phyloP scores from a whole-genome alignment of 345 rosid species.

The Citrus maxima region DNA sequence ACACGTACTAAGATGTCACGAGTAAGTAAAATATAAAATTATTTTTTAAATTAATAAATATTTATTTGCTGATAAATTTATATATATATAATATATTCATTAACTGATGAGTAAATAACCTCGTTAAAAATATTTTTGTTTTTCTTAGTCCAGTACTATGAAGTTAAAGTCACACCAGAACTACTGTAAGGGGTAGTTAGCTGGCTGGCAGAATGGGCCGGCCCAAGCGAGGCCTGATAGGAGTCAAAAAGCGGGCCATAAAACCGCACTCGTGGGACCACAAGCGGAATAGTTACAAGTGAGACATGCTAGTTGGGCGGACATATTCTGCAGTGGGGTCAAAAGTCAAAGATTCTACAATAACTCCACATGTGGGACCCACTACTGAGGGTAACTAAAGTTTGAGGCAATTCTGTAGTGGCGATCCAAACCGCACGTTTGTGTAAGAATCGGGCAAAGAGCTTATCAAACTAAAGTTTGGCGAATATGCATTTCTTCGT shows the following conservation, averaged over 20 bases:
- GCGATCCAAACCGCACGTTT: background rate
- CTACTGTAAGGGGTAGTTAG: no score
- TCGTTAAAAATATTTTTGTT: no score
- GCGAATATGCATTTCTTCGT: background rate
- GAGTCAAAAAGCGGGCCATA: background rate
- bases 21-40: no score
- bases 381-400: background rate
- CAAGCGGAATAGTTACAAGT: background rate
- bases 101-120: no score
- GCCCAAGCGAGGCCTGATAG: background rate
- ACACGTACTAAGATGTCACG: no score
- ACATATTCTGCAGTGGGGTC: conserved; percentile 10
- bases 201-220: no score
- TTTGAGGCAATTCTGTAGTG: no score
- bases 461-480: background rate
- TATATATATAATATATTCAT: no score
- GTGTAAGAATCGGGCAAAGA: background rate
- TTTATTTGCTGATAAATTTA: no score
- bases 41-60: no score
- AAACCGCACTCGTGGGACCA: background rate
- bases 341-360: background rate
- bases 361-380: background rate
- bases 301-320: conserved; percentile 2
- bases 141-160: no score
- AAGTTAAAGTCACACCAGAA: no score